Base-by-base conservation (phyloP, 2,329 filamentous ascomycete genomes). In the Monascus ruber region DNA sequence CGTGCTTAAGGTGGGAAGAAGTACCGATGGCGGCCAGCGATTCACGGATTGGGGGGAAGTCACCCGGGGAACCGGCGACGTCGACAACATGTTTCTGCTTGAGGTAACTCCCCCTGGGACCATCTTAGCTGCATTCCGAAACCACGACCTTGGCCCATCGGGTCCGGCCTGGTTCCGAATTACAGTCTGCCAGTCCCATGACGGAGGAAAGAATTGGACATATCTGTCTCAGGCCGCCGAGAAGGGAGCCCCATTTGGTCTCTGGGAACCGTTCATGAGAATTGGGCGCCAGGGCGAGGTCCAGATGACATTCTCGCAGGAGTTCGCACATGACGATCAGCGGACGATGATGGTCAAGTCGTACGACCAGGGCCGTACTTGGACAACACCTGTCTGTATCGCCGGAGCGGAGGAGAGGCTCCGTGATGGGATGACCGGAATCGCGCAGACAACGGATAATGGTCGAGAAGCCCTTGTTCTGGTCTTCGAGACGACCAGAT, bases 201-300 rank as follows among this genome's bases (percentile, higher is more conserved):
- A 72, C 44, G 63, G 60, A 35, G 69, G 69, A 1, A 54, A 52
- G 1, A 58, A 48, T 3, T 72, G 69, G 69, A 42, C 43, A 3
- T 72, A 59, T 46, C 55, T 64, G 2, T 61, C 65, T 24, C 68
- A 71, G 47, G 69, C 68, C 4, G 55, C 53, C 0, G 62, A 71
- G 54, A 68, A 65, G 34, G 33, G 45, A 1, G 51, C 62, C 0
- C 53, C 55, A 0, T 40, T 58, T 6, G 69, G 69, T 0, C 52
- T 71, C 11, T 72, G 69, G 70, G 70, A 72, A 47, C 70, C 70
- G 0, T 72, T 71, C 42, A 67, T 72, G 61, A 58, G 68, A 1
- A 42, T 65, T 9, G 59, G 60, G 9, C 46, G 48, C 7, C 42
- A 44, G 2, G 58, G 60, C 35, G 63, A 65, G 42, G 53, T 71